These are phyloP conservation scores for Gynandropsis gynandra DNA, from an alignment of 345 rosid genomes.

Conservation along the genomic window DNA sequence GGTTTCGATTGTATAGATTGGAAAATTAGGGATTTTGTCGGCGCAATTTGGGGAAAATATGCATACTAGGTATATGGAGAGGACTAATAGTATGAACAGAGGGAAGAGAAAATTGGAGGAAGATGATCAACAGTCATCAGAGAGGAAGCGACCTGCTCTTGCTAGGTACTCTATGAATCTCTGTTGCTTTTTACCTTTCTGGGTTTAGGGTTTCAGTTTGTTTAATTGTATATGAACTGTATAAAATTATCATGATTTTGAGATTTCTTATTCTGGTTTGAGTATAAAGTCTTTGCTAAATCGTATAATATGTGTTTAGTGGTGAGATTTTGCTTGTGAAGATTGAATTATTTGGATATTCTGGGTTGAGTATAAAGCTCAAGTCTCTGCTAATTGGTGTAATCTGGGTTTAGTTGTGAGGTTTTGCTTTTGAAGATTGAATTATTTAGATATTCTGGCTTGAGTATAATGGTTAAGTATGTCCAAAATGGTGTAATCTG, in stretches of 20 bases:
- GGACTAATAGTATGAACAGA: slow-evolving; percentile 65
- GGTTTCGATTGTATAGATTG: slow-evolving; percentile 20
- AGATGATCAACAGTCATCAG: slow-evolving; percentile 61
- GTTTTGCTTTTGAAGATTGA: too few relatives aligned
- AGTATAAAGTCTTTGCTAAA: too few relatives aligned
- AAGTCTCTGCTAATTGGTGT: too few relatives aligned
- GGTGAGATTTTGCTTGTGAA: not conserved
- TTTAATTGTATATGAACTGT: not conserved
- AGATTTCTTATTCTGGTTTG: too few relatives aligned
- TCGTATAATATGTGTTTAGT: not conserved
- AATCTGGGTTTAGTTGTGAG: not conserved
- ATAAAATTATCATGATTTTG: too few relatives aligned
- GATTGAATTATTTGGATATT: too few relatives aligned
- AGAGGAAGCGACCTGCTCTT: slow-evolving; percentile 83
- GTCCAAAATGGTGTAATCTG: too few relatives aligned
- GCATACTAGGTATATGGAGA: slow-evolving; percentile 78
- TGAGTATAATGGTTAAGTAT: too few relatives aligned
- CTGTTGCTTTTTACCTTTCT: not conserved
- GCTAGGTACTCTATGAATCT: slow-evolving; percentile 46
- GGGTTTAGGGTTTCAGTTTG: not conserved
- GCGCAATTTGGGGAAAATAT: slow-evolving; percentile 24
- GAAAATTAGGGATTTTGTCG: slow-evolving; percentile 4
- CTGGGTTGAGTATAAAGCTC: too few relatives aligned
- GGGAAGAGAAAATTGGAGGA: slow-evolving; percentile 72
- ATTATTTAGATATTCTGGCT: too few relatives aligned